A percentile compares a stretch with the other conserved stretches of the same genome.
These are phyloP conservation scores for Cystoisospora suis DNA, from an alignment of 169 alveolate species.

Conservation along the genomic window DNA sequence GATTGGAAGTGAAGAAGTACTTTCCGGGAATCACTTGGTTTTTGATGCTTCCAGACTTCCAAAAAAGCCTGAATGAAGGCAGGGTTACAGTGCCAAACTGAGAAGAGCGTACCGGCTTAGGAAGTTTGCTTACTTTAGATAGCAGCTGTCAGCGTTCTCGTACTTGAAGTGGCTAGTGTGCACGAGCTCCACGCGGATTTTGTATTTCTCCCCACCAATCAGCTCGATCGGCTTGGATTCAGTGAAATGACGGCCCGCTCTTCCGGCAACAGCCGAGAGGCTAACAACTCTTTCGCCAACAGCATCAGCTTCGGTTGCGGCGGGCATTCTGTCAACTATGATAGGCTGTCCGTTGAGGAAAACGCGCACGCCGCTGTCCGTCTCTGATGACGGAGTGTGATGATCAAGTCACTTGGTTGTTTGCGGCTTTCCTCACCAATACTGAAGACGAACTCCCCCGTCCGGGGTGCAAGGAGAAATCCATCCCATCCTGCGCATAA, in stretches of 20 bases:
- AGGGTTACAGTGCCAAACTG: neutral
- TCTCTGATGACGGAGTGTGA: constrained; percentile 10
- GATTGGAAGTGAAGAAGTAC: constrained; percentile 70
- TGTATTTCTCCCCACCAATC: constrained; percentile 84
- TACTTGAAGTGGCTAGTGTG: constrained; percentile 83
- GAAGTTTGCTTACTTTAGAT: constrained; percentile 37
- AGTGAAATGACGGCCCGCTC: constrained; percentile 62
- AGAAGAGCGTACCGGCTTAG: neutral
- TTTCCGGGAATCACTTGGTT: constrained; percentile 70
- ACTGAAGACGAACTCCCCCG: constrained; percentile 73
- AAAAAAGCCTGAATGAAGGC: constrained; percentile 65
- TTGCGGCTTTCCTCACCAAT: constrained; percentile 43
- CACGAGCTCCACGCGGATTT: constrained; percentile 80
- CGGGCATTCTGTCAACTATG: constrained; percentile 74
- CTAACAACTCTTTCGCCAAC: constrained; percentile 65
- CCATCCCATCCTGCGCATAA: constrained; percentile 75
- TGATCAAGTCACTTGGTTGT: neutral
- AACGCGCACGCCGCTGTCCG: constrained; percentile 76
- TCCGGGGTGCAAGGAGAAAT: constrained; percentile 76
- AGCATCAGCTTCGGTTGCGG: constrained; percentile 69
- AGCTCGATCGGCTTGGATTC: constrained; percentile 82
- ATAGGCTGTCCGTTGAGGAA: constrained; percentile 71
- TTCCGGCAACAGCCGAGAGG: constrained; percentile 69
- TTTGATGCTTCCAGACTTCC: constrained; percentile 74
- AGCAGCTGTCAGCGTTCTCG: constrained; percentile 73